Percentiles rank a stretch among this genome's conserved stretches.
Conservation (phyloP, 169 alveolate species). For the Sarcocystis neurona region DNA sequence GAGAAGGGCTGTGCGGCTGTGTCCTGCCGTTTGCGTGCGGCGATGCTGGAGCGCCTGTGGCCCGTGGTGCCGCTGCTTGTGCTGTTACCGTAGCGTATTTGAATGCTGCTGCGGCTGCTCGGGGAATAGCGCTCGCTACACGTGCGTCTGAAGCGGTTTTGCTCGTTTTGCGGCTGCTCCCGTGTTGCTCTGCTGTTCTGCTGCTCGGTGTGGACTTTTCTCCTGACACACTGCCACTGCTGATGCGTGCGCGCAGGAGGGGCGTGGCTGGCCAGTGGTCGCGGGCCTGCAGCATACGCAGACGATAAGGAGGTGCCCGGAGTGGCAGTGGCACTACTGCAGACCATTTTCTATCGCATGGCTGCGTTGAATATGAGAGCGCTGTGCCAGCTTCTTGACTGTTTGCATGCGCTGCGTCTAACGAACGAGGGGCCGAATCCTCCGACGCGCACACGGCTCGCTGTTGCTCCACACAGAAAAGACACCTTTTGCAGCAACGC, state of each 20-base stretch:
- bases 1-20: too few species aligned
- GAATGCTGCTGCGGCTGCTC: too few species aligned
- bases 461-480: not conserved
- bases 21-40: too few species aligned
- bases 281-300: not conserved
- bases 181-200: too few species aligned
- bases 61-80: too few species aligned
- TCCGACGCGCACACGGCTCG: constrained; percentile 4
- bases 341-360: constrained; percentile 2
- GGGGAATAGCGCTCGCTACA: too few species aligned
- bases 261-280: not conserved
- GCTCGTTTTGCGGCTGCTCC: too few species aligned
- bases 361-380: not conserved
- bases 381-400: not conserved
- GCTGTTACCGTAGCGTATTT: too few species aligned
- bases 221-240: too few species aligned
- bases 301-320: not conserved
- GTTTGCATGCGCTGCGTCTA: not conserved
- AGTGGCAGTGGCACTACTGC: not conserved
- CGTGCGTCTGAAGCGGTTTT: too few species aligned
- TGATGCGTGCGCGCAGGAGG: not conserved
- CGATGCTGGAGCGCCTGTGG: too few species aligned
- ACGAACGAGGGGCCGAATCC: not conserved
- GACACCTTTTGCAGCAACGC: not conserved
- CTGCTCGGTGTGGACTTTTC: too few species aligned